Conservation (phyloP, 345 rosid genomes). For the Melaleuca alternifolia region DNA sequence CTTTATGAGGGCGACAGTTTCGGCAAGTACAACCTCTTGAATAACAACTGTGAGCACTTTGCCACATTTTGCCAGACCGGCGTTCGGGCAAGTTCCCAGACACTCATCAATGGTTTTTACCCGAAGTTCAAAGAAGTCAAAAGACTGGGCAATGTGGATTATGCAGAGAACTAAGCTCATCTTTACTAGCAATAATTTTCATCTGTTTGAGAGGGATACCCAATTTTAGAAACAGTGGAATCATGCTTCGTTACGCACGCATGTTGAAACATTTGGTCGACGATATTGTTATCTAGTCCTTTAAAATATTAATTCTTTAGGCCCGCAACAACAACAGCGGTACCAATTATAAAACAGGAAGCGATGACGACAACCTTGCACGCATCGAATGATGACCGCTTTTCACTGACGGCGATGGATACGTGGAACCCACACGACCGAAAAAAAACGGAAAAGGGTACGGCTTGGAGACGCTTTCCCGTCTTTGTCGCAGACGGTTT, state of each 20-base stretch:
- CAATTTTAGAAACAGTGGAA: neutral
- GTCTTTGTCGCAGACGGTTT: neutral
- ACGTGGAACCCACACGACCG: neutral
- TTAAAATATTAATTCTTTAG: too few species aligned
- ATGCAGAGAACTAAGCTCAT: neutral
- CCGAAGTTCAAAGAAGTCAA: accelerated
- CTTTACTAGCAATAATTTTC: neutral
- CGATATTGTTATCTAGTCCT: neutral
- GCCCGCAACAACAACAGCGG: neutral
- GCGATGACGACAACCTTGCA: neutral
- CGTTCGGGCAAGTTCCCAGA: neutral
- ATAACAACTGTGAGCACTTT: neutral
- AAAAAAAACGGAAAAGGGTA: neutral
- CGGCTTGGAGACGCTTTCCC: neutral
- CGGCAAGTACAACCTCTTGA: neutral
- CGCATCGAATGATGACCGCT: neutral
- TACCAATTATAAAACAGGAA: neutral
- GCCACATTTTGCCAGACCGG: neutral
- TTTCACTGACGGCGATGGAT: too few species aligned
- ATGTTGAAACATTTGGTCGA: neutral
- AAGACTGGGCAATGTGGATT: neutral
- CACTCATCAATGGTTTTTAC: accelerated
- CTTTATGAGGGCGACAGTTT: neutral
- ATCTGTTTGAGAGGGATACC: neutral
- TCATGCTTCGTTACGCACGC: neutral